phyloP scores from a whole-genome alignment of 352 stramenopile genomes.

The Pythium inflatum region DNA sequence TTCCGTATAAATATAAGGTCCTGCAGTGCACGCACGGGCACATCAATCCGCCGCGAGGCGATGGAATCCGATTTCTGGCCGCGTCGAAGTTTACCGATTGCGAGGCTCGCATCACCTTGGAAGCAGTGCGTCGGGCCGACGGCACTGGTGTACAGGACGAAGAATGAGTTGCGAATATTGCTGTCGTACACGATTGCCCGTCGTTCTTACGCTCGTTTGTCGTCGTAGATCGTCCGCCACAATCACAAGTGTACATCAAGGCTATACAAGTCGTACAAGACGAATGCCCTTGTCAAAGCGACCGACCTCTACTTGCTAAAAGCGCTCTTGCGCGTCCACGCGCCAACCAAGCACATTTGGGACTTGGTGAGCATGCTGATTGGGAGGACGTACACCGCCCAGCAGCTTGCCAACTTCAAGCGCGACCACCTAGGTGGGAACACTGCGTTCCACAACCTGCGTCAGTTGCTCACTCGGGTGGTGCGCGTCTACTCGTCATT shows the following conservation, averaged over 20 bases:
- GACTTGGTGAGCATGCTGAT: background rate
- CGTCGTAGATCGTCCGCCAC: background rate
- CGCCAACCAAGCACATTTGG: background rate
- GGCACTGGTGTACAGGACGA: background rate
- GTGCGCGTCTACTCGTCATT: conserved; percentile 2
- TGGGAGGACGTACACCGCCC: background rate
- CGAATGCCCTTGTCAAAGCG: background rate
- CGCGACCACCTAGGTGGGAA: background rate
- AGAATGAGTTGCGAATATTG: background rate
- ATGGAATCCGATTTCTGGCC: background rate
- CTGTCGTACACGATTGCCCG: too few species aligned
- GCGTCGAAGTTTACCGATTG: background rate
- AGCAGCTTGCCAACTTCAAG: conserved; percentile 13
- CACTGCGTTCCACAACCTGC: background rate
- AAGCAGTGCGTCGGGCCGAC: background rate
- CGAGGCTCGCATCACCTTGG: background rate
- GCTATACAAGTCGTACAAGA: background rate
- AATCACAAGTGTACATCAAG: background rate
- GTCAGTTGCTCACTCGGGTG: background rate
- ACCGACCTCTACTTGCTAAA: background rate
- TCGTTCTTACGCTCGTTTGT: too few species aligned
- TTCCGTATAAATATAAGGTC: background rate
- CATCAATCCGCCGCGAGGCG: background rate
- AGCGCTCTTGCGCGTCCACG: background rate
- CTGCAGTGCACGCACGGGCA: background rate